These are phyloP conservation scores for Apiotrichum sp. DNA, from an alignment of 1,284 basidiomycete species.

Conservation along the genomic window DNA sequence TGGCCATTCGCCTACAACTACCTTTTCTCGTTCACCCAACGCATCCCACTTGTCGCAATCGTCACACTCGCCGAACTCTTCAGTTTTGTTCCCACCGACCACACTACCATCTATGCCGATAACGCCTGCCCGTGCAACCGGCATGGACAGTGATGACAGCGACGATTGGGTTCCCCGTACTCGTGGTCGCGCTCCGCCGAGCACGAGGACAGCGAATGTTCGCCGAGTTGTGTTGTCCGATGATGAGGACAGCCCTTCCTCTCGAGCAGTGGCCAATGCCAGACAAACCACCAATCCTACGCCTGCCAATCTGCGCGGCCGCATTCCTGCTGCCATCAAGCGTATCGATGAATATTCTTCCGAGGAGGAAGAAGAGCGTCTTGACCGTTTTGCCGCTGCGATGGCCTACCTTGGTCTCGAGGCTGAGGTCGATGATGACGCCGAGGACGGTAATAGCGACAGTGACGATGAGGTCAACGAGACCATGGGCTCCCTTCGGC, in stretches of 20 bases:
- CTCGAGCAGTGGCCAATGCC: too few species aligned
- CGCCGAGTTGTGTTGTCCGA: slow-evolving; percentile 1
- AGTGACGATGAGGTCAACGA: not conserved
- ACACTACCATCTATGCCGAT: not conserved
- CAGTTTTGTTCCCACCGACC: not conserved
- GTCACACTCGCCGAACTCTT: too few species aligned
- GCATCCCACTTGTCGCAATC: too few species aligned
- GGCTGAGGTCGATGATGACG: not conserved
- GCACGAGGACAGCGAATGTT: too few species aligned
- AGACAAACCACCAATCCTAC: too few species aligned
- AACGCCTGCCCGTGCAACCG: not conserved
- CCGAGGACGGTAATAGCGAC: not conserved
- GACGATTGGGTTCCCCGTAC: not conserved
- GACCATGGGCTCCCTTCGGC: not conserved
- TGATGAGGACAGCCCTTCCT: slow-evolving; percentile 3
- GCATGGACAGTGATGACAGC: slow-evolving; percentile 1
- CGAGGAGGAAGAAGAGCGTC: too few species aligned
- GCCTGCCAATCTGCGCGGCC: too few species aligned
- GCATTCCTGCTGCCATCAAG: slow-evolving; percentile 1
- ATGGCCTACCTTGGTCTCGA: not conserved
- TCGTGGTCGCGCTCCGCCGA: not conserved
- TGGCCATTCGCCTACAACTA: too few species aligned
- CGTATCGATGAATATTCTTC: too few species aligned
- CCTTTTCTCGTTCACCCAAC: too few species aligned
- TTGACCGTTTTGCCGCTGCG: not conserved